Evolutionary conservation across 129 eudicot species (phyloP).

Genomic region (Centrapalus pauciflorus): DNA sequence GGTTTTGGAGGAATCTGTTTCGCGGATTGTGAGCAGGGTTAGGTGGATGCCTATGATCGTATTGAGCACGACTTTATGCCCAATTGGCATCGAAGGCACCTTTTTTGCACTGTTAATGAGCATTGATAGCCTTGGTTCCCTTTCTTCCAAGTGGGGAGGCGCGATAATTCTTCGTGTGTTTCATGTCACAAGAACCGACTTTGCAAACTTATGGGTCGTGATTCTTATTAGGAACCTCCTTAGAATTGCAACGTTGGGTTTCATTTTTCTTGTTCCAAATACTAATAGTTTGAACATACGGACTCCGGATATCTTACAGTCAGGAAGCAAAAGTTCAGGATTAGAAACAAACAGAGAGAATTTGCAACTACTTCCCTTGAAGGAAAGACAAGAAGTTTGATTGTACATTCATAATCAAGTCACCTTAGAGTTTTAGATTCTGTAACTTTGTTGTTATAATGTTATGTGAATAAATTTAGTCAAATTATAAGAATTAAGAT

Average conservation of each 20-base stretch:
- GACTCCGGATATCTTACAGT: slow-evolving; percentile 13
- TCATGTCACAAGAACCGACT: slow-evolving; percentile 49
- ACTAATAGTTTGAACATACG: slow-evolving; percentile 19
- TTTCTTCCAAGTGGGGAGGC: slow-evolving; percentile 52
- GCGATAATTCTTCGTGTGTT: slow-evolving; percentile 39
- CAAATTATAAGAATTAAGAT: background rate
- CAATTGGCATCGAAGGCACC: slow-evolving; percentile 61
- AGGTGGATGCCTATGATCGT: slow-evolving; percentile 71
- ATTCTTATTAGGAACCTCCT: slow-evolving; percentile 37
- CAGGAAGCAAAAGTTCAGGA: background rate
- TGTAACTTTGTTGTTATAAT: background rate
- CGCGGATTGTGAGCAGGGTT: slow-evolving; percentile 32
- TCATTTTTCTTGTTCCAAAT: slow-evolving; percentile 50
- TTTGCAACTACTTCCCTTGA: slow-evolving; percentile 41
- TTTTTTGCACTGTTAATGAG: slow-evolving; percentile 66
- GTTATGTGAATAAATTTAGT: background rate
- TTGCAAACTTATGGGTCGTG: slow-evolving; percentile 47
- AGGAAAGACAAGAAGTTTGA: slow-evolving; percentile 33
- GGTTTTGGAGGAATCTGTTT: slow-evolving; percentile 39
- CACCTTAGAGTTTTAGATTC: background rate
- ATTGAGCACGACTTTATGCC: slow-evolving; percentile 50
- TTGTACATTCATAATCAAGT: slow-evolving; percentile 10
- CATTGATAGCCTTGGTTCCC: slow-evolving; percentile 51
- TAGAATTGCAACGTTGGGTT: slow-evolving; percentile 40
- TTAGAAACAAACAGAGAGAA: slow-evolving; percentile 7